These are phyloP conservation scores for Ceratobasidium sp. DNA, from an alignment of 1,284 basidiomycete species.

Conservation along the genomic window DNA sequence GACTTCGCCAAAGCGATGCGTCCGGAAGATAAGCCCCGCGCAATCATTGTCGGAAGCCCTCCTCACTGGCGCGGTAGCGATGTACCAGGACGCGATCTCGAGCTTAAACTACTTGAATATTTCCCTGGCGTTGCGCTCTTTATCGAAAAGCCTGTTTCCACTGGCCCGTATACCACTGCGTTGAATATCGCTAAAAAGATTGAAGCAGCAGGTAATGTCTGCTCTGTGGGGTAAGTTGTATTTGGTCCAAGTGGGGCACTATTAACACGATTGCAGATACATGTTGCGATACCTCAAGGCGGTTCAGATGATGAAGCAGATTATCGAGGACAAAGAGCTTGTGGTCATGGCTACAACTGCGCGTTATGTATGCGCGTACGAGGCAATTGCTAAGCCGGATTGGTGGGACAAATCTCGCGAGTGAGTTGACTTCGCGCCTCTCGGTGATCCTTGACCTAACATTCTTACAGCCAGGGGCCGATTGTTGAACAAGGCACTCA, in stretches of 20 bases:
- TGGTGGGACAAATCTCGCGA: constrained; percentile 99
- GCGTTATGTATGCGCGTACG: constrained; percentile 94
- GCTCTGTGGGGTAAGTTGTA: constrained; percentile 84
- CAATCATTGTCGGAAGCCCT: constrained; percentile 91
- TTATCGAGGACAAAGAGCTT: constrained; percentile 93
- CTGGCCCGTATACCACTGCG: constrained; percentile 71
- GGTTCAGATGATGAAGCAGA: constrained; percentile 97
- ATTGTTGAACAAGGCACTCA: constrained; percentile 97
- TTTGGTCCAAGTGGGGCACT: constrained; percentile 14
- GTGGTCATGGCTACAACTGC: constrained; percentile 98
- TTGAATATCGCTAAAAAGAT: constrained; percentile 69
- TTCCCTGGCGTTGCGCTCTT: constrained; percentile 95
- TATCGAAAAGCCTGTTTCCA: constrained; percentile 94
- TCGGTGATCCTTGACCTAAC: constrained; percentile 50
- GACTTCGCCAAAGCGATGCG: constrained; percentile 81
- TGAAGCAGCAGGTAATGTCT: constrained; percentile 75
- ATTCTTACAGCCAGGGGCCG: constrained; percentile 77
- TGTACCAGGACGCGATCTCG: constrained; percentile 85
- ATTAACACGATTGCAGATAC: constrained; percentile 57
- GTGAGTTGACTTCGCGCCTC: constrained; percentile 55
- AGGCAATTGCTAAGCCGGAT: constrained; percentile 88
- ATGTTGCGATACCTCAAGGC: constrained; percentile 95
- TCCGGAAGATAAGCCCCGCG: constrained; percentile 63
- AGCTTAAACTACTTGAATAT: constrained; percentile 87
- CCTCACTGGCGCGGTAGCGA: constrained; percentile 92